phyloP scores from a whole-genome alignment of 495 filamentous ascomycete genomes.

The Aspergillus kassunensis region DNA sequence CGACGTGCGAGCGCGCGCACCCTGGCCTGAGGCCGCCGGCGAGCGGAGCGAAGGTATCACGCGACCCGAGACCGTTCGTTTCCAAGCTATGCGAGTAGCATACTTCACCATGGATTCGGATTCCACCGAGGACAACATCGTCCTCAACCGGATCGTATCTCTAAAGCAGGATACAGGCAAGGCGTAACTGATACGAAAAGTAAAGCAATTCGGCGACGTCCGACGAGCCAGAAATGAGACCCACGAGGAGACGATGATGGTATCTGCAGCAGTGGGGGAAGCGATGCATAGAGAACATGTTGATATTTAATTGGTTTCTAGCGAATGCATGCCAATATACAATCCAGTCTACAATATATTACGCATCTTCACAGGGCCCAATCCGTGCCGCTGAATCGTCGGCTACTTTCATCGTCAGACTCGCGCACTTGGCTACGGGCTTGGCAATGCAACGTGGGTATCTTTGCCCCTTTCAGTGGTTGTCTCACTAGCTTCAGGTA shows the following conservation, averaged over 20 bases:
- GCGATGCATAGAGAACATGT: neutral
- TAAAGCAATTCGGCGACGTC: neutral
- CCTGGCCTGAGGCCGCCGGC: constrained; percentile 77
- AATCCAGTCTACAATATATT: neutral
- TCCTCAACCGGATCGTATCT: constrained; percentile 89
- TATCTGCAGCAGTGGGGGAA: neutral
- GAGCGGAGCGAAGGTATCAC: constrained; percentile 49
- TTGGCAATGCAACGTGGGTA: constrained; percentile 21
- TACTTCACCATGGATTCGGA: constrained; percentile 85
- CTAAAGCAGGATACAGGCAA: constrained; percentile 72
- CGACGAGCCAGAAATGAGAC: neutral
- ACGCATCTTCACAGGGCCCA: neutral
- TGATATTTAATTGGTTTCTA: constrained; percentile 3
- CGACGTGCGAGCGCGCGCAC: constrained; percentile 68
- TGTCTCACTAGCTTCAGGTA: neutral
- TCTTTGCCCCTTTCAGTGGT: neutral
- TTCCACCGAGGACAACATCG: constrained; percentile 67
- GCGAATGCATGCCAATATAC: neutral
- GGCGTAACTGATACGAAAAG: neutral
- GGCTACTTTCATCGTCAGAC: neutral
- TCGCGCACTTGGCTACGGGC: constrained; percentile 8
- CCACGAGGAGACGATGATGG: neutral
- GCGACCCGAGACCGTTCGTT: constrained; percentile 72
- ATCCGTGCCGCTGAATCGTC: neutral
- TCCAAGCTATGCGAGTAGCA: constrained; percentile 87